Base-by-base conservation (phyloP, 371 early-diverging fungal species). In the Syncephalastrum contaminatum region DNA sequence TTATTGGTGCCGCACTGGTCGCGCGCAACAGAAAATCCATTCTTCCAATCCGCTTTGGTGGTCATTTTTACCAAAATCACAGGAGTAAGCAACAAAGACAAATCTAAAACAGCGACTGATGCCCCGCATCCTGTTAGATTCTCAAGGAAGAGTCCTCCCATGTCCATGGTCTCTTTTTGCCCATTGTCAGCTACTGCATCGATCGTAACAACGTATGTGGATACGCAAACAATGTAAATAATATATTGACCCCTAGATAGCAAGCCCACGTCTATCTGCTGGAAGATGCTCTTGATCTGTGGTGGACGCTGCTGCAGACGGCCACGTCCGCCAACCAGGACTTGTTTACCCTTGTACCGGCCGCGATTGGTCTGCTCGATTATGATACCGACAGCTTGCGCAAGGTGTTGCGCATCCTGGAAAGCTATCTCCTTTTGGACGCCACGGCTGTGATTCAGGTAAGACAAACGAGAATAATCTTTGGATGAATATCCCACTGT, bases 251-350 rank as follows among this genome's bases (percentile, higher is more conserved):
- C 16, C 43, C 2, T 53, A 25, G n/a, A 6, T 62, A 91, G 81
- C 86, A 86, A 18, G 89, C 88, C 0, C 90, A 90, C 64, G 73
- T 93, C 7, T 94, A 94, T 62, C 60, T 95, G 55, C 69, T 93
- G 16, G 96, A 95, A 58, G 96, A 95, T 59, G 90, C 88, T 0
- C 67, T 95, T 16, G 92, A 93, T 57, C 80, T 96, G 14, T 95
- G 96, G 95, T 81, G 84, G 59, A 82, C 87, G 0, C 75, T 87
- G 1, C 36, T 95, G 15, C 89, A 88, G 71, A 88, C 87, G 58
- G 73, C 89, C 0, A 62, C 84, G 0, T 43, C 60, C 13, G 53
- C 72, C 8, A 84, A 81, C 7, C 70, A 80, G 12, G 68, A 79
- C 39, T 53, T 96, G 6, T 51, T 82, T n/a, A 61, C 72, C 8